These are phyloP conservation scores for Annulohypoxylon stygium DNA, from an alignment of 495 filamentous ascomycete species.

Conservation along the genomic window DNA sequence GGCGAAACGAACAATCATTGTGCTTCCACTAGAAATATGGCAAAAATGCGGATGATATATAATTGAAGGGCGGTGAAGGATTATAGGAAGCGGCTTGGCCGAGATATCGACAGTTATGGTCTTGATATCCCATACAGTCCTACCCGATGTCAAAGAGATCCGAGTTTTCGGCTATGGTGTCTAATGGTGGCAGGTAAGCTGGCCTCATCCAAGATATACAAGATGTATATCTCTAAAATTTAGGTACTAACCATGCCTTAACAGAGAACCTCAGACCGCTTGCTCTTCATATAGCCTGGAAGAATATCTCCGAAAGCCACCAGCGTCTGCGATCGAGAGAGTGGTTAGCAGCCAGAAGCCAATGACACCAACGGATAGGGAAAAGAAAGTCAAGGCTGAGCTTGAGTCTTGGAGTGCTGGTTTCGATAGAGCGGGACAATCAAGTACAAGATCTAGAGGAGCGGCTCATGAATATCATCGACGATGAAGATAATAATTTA, in stretches of 20 bases:
- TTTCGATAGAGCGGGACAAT: constrained; percentile 22
- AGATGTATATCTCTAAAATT: neutral
- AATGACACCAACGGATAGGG: neutral
- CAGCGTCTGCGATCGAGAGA: constrained; percentile 31
- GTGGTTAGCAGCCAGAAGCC: constrained; percentile 23
- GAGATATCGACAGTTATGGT: constrained; percentile 5
- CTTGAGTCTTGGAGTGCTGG: constrained; percentile 28
- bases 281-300: constrained; percentile 30
- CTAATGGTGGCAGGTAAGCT: constrained; percentile 33
- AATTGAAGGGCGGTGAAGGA: constrained; percentile 37
- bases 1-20: constrained; percentile 12
- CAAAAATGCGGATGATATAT: constrained; percentile 29
- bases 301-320: constrained; percentile 38
- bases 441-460: neutral
- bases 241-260: constrained; percentile 6
- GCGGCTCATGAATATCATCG: neutral
- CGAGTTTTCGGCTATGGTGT: constrained; percentile 21
- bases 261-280: constrained; percentile 14
- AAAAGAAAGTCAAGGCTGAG: constrained; percentile 8
- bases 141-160: constrained; percentile 28
- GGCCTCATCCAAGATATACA: neutral
- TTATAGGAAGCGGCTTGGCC: constrained; percentile 3
- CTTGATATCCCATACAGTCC: constrained; percentile 9
- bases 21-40: constrained; percentile 2
- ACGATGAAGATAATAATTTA: neutral